Evolutionary conservation across 2,329 filamentous ascomycete genomes (phyloP).

Genomic region (Lachnum nothofagi): DNA sequence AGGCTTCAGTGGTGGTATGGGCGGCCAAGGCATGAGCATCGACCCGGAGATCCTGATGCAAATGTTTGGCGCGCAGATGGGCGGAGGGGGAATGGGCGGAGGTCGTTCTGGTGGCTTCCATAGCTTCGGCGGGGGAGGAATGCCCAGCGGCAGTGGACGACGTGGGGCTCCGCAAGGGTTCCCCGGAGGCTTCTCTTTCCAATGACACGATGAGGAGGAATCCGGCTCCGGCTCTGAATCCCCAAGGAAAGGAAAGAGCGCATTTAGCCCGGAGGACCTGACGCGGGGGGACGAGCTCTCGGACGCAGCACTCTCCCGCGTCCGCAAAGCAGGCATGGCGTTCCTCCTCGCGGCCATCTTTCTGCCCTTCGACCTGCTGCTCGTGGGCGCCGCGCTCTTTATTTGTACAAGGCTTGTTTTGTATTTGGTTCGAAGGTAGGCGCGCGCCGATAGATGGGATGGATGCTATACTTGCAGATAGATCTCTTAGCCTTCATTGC

Average conservation of each 20-base stretch:
- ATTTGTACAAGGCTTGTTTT: slow-evolving; percentile 25
- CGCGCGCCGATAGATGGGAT: slow-evolving; percentile 27
- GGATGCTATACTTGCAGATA: slow-evolving; percentile 17
- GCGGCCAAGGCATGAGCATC: slow-evolving; percentile 39
- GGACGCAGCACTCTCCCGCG: slow-evolving; percentile 18
- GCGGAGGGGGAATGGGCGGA: slow-evolving; percentile 31
- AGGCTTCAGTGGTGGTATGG: slow-evolving; percentile 60
- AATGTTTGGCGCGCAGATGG: slow-evolving; percentile 34
- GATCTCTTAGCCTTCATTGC: slow-evolving; percentile 17
- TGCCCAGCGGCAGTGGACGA: slow-evolving; percentile 34
- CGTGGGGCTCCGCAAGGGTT: slow-evolving; percentile 36
- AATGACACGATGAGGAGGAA: slow-evolving; percentile 36
- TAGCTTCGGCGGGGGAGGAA: slow-evolving; percentile 47
- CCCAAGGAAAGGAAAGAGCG: slow-evolving; percentile 2
- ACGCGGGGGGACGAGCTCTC: slow-evolving; percentile 9
- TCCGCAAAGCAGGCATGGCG: slow-evolving; percentile 28
- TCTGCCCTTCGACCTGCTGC: slow-evolving; percentile 30
- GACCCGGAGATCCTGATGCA: slow-evolving; percentile 34
- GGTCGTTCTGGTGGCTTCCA: slow-evolving; percentile 44
- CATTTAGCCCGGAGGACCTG: background rate
- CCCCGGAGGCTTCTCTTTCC: slow-evolving; percentile 55
- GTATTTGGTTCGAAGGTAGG: slow-evolving; percentile 15
- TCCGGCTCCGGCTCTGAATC: background rate
- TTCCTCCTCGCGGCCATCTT: slow-evolving; percentile 29
- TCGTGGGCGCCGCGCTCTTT: slow-evolving; percentile 24